phyloP scores from a whole-genome alignment of 1,139 yeast species.

The Blastobotrys arbuscula region DNA sequence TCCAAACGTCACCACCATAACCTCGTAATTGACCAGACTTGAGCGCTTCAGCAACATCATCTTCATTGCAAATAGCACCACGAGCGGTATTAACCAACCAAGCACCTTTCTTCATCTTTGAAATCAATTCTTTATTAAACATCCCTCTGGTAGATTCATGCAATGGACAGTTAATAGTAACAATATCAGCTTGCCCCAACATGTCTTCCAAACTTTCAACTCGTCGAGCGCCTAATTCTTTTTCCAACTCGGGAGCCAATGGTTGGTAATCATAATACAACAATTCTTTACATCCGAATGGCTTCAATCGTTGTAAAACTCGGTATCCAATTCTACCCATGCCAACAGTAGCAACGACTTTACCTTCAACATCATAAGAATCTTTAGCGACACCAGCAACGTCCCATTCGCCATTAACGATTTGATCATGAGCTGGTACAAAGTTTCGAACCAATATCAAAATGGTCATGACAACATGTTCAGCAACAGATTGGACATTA shows the following conservation, averaged over 20 bases:
- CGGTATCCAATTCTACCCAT: constrained; percentile 81
- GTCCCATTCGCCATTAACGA: constrained; percentile 60
- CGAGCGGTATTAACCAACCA: constrained; percentile 80
- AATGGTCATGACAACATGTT: constrained; percentile 73
- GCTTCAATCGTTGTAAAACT: constrained; percentile 63
- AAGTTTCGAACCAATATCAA: constrained; percentile 68
- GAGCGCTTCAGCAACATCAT: constrained; percentile 73
- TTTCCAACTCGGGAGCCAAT: constrained; percentile 52
- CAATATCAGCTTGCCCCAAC: constrained; percentile 65
- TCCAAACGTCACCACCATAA: constrained; percentile 85
- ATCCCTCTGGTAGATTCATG: constrained; percentile 65
- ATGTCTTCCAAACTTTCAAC: constrained; percentile 61
- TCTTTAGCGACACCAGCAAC: constrained; percentile 74
- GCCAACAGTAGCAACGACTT: constrained; percentile 73
- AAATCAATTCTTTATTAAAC: constrained; percentile 58
- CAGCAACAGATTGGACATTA: constrained; percentile 75
- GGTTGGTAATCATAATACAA: constrained; percentile 73
- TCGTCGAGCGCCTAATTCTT: constrained; percentile 54
- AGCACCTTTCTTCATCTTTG: constrained; percentile 73
- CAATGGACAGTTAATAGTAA: constrained; percentile 73
- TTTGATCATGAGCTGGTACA: constrained; percentile 72
- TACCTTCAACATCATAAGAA: constrained; percentile 70
- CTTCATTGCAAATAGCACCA: constrained; percentile 69
- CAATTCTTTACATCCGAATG: constrained; percentile 70
- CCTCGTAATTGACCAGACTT: constrained; percentile 65